Base-by-base conservation (phyloP, 768 basidiomycete species). In the Crassisporium funariophilum region DNA sequence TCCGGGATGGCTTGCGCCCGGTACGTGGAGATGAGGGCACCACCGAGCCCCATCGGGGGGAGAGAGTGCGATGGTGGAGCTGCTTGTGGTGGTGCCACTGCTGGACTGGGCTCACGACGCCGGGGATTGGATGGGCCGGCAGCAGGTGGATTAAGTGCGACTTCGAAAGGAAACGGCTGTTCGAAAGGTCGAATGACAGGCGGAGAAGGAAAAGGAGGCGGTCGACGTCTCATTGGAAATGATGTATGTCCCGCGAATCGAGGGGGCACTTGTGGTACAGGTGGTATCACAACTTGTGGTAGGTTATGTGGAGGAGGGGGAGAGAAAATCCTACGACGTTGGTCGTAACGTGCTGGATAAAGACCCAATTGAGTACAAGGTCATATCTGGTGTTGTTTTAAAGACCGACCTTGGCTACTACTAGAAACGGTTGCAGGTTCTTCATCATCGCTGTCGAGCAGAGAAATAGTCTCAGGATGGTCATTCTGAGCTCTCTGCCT, bases 111-210 rank as follows among this genome's bases (percentile, higher is more conserved):
- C 35, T 49, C 29, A 35, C 44, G 51, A 20, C 42, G 11, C 21
- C 15, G 47, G 37, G 23, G 41, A 44, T 60, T 53, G 38, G 65
- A 58, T 33, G 66, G 53, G 31, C 61, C 52, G 47, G 65, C 37
- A 20, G 61, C 43, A 49, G 65, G 47, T 36, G 62, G 36, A 54
- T 43, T 50, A 44, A 47, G 55, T 15, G 62, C 50, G 2, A 59
- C 61, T 56, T 83, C 79, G 52, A 84, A 81, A 4, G 73, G 70
- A 41, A 84, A 73, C 0, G 81, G 83, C 24, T 72, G 62, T 3
- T 70, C 63, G 37, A 68, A 76, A 2, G 85, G 75, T 34, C 78
- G 71, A 34, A 86, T 64, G 22, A 78, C 71, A 35, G 75, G 76
- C 25, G 66, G 60, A 45, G 64, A 54, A 17, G 67, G 57, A 54